Base-by-base conservation (phyloP, 2,329 filamentous ascomycete species). In the Cephalotrichum gorgonifer region DNA sequence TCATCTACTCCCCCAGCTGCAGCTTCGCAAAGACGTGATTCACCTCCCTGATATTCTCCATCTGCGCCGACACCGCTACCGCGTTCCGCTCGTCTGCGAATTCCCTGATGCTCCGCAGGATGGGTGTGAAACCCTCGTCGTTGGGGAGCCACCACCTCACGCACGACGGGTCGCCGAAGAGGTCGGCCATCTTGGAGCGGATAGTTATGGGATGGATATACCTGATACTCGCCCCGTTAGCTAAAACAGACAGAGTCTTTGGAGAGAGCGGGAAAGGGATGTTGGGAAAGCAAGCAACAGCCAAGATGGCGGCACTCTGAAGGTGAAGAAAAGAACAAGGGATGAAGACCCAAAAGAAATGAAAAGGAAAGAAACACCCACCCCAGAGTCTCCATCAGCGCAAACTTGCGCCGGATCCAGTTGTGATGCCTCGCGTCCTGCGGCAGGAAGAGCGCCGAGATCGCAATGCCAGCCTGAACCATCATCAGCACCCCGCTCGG, bases 111-210 rank as follows among this genome's bases (percentile, higher is more conserved):
- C 78, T 84, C 47, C 82, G 83, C 48, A 96, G 74, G 39, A 94
- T 78, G 1, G 79, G 77, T 11, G 79, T 83, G 57, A 86, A 86
- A 2, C 79, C 81, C 67, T 91, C 85, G 53, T 88, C 79, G 62
- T 93, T 78, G 2, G 89, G 87, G 3, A 96, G 76, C 93, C 93
- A 98, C 88, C 89, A 96, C 50, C 83, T 75, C 42, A 79, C 78
- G 48, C 89, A 80, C 20, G 83, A 80, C 14, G 79, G 75, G 41
- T 87, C 78, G 52, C 77, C 72, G 74, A 93, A 95, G 23, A 88
- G 64, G 43, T 85, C 76, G 28, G 86, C 81, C 76, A 97, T 85
- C 55, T 83, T 83, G 28, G 69, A 73, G 51, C 91, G 84, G 57
- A 91, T 82, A 12, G 79, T 78, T 27, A 79, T 71, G 1, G 90